Conservation (phyloP, 495 filamentous ascomycete species). For the Parathielavia appendiculata region DNA sequence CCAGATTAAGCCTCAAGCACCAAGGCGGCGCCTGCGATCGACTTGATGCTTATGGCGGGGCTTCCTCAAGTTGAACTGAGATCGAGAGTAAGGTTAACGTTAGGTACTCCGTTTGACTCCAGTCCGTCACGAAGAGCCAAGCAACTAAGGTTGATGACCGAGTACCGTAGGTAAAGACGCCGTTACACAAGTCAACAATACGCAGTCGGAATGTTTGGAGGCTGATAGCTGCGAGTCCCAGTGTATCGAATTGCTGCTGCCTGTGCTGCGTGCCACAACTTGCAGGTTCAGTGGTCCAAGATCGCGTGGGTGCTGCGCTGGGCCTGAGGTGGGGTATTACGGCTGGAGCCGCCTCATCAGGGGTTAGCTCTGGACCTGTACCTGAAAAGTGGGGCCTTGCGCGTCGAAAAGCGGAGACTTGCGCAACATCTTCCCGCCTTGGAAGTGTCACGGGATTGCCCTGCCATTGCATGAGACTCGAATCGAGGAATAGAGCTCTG, state of each 20-base stretch:
- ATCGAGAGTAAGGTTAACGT: neutral
- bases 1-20: neutral
- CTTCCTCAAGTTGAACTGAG: neutral
- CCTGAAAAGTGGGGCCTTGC: neutral
- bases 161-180: neutral
- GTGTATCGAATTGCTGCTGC: slow-evolving; percentile 18
- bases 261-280: neutral
- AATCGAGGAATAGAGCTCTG: no score
- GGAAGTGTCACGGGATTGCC: neutral
- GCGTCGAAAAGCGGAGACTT: neutral
- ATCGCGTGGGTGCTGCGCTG: slow-evolving; percentile 5
- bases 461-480: neutral
- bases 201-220: neutral
- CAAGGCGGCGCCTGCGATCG: neutral
- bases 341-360: neutral
- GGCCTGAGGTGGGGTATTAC: slow-evolving; percentile 1
- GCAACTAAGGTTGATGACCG: neutral
- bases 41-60: neutral
- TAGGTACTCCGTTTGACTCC: no score
- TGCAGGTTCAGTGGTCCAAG: neutral
- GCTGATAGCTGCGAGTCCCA: neutral
- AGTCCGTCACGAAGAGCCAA: neutral
- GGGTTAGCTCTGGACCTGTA: neutral
- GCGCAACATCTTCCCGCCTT: neutral
- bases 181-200: slow-evolving; percentile 1